These are phyloP conservation scores for Coemansia sp. DNA, from an alignment of 192 early-diverging fungal species.

Conservation along the genomic window DNA sequence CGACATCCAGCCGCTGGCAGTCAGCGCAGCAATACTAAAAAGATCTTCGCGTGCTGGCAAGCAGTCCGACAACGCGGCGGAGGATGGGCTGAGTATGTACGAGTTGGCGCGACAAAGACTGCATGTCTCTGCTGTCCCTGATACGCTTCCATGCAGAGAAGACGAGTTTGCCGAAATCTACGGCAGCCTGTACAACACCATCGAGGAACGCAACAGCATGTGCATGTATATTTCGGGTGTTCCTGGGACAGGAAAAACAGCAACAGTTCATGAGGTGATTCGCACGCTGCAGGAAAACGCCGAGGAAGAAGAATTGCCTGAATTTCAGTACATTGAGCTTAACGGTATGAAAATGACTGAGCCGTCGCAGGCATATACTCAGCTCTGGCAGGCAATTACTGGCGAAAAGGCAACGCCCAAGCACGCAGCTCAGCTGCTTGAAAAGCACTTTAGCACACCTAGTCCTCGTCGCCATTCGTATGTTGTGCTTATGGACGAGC, in stretches of 20 bases:
- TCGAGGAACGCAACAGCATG: slow-evolving; percentile 80
- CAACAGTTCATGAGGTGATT: slow-evolving; percentile 86
- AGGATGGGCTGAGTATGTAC: slow-evolving; percentile 52
- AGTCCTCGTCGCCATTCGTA: slow-evolving; percentile 28
- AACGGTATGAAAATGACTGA: slow-evolving; percentile 98
- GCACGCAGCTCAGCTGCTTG: slow-evolving; percentile 79
- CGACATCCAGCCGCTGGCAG: slow-evolving; percentile 42
- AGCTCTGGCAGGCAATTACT: slow-evolving; percentile 75
- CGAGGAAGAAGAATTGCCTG: slow-evolving; percentile 59
- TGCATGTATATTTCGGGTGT: slow-evolving; percentile 96
- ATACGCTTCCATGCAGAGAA: slow-evolving; percentile 91
- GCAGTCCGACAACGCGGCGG: slow-evolving; percentile 7
- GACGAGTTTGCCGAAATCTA: slow-evolving; percentile 85
- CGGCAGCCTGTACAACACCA: slow-evolving; percentile 69
- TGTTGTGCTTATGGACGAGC: slow-evolving; percentile 95
- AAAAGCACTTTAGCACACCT: slow-evolving; percentile 66
- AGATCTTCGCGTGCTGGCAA: slow-evolving; percentile 28
- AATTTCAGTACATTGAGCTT: slow-evolving; percentile 91
- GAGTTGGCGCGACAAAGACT: slow-evolving; percentile 73
- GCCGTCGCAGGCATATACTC: slow-evolving; percentile 82
- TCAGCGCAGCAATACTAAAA: slow-evolving; percentile 24
- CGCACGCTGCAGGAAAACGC: slow-evolving; percentile 66
- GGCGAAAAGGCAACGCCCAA: slow-evolving; percentile 62
- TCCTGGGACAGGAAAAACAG: slow-evolving; percentile 97
- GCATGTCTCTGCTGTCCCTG: slow-evolving; percentile 89